phyloP scores from a whole-genome alignment of 228 moss, liverwort and hornwort species.

The Sphagnum magellanicum region DNA sequence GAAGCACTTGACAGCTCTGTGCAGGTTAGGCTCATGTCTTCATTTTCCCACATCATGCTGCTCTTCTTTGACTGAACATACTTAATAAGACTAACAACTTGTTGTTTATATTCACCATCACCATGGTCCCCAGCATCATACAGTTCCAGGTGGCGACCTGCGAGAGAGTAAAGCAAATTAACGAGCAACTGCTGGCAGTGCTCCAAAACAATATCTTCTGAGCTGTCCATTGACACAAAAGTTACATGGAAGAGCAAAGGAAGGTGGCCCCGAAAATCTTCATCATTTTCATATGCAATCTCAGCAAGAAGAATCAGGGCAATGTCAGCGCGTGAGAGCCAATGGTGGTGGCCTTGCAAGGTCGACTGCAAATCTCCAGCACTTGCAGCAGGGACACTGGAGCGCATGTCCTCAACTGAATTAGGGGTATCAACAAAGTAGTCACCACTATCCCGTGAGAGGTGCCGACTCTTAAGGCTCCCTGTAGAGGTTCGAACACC shows the following conservation, averaged over 20 bases:
- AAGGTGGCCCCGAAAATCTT: conserved; percentile 97
- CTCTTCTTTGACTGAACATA: conserved; percentile 99
- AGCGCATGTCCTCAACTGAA: conserved; percentile 79
- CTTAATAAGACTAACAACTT: conserved; percentile 97
- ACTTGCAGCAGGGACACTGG: conserved; percentile 54
- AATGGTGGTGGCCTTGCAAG: conserved; percentile 87
- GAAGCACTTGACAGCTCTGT: conserved; percentile 93
- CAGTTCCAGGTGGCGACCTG: conserved; percentile 89
- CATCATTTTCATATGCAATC: conserved; percentile 98
- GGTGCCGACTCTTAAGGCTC: conserved; percentile 93
- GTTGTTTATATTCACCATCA: conserved; percentile 95
- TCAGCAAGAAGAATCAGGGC: conserved; percentile 94
- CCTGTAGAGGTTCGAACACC: conserved; percentile 95
- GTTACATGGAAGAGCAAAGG: conserved; percentile 97
- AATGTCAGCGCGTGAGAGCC: conserved; percentile 98
- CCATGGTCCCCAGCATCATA: conserved; percentile 95
- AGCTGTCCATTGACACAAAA: conserved; percentile 99
- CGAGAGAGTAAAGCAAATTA: conserved; percentile 91
- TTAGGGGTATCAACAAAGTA: conserved; percentile 81
- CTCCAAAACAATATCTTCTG: conserved; percentile 97
- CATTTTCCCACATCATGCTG: conserved; percentile 99
- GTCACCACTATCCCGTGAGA: conserved; percentile 98
- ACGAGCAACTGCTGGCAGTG: conserved; percentile 98
- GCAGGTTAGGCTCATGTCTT: conserved; percentile 88
- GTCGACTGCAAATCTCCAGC: conserved; percentile 67